These are phyloP conservation scores for Eucalyptus brandiana DNA, from an alignment of 345 rosid species.

Conservation along the genomic window DNA sequence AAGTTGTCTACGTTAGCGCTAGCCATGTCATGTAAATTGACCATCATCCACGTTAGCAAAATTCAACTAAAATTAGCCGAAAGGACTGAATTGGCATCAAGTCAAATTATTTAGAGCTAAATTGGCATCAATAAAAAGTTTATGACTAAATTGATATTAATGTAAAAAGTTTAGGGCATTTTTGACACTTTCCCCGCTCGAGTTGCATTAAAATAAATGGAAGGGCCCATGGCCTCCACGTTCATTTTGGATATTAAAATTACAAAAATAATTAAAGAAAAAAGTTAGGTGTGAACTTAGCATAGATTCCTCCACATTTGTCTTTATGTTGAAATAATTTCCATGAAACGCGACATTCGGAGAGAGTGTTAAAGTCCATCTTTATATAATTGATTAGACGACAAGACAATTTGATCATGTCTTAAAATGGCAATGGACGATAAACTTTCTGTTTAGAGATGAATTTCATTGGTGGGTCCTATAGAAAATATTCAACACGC, in stretches of 20 bases:
- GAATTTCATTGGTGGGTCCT: background rate
- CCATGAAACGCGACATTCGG: background rate
- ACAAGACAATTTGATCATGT: background rate
- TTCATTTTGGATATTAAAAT: background rate
- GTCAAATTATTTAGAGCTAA: too few relatives aligned
- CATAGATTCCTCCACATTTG: background rate
- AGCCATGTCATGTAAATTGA: too few relatives aligned
- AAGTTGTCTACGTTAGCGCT: too few relatives aligned
- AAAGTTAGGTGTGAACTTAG: background rate
- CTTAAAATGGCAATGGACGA: background rate
- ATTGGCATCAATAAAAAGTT: too few relatives aligned
- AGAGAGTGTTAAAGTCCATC: background rate
- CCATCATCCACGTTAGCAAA: fast-evolving
- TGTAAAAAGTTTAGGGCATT: too few relatives aligned
- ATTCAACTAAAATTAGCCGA: too few relatives aligned
- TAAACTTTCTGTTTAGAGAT: background rate
- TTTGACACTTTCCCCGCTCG: too few relatives aligned
- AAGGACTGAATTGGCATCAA: too few relatives aligned
- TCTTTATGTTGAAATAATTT: background rate
- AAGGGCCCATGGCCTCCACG: background rate
- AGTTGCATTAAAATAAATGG: background rate
- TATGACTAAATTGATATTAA: too few relatives aligned
- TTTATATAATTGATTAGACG: background rate
- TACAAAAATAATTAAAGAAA: background rate
- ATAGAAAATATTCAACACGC: too few relatives aligned